Evolutionary conservation across 192 early-diverging fungal genomes (phyloP), one percentile per base, ranked within the genome.

Genomic region (Backusella macrospora): DNA sequence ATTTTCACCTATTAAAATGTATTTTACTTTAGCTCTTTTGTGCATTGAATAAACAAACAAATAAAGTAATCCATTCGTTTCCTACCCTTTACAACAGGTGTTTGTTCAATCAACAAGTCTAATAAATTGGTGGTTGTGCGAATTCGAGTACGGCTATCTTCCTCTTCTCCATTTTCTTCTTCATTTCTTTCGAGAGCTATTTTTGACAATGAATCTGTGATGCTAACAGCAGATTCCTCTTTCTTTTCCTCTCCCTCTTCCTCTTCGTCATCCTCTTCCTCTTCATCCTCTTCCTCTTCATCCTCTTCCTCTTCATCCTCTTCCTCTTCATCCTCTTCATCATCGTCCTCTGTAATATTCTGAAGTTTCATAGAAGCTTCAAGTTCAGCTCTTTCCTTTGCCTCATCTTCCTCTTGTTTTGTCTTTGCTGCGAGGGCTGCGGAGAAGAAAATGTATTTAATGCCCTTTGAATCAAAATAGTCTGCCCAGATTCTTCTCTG

Each of bases 381-480:
- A 13, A 81, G 82, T 21, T 89, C 86, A 47, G 84, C 80, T 68
- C 84, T 83, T 69, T 86, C 87, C n/a, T 37, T 46, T 63, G 16
- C 70, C 15, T 66, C 65, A 12, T 87, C 80, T 70, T 93, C 95
- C 69, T 91, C 87, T 76, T 98, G 92, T 76, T 91, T 85, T 73
- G 85, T 78, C 81, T 92, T 83, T 65, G 89, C 93, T 37, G 94
- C 95, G 62, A 93, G 74, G 37, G 90, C 91, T 69, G 98, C 98
- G 21, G 96, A 98, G 80, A 99, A 99, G 81, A 98, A 99, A 65
- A 91, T 87, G 71, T 95, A 98, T 63, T 84, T 83, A 71, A 99
- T 95, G 29, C 90, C 90, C 66, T 95, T 77, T 34, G 79, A 68
- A 46, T 94, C 91, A 83, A 99, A 96, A 76, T 95, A 94, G 70